Evolutionary conservation across 2,329 filamentous ascomycete genomes (phyloP), one percentile per base, ranked within the genome.

Genomic region (Pochonia chlamydosporia): DNA sequence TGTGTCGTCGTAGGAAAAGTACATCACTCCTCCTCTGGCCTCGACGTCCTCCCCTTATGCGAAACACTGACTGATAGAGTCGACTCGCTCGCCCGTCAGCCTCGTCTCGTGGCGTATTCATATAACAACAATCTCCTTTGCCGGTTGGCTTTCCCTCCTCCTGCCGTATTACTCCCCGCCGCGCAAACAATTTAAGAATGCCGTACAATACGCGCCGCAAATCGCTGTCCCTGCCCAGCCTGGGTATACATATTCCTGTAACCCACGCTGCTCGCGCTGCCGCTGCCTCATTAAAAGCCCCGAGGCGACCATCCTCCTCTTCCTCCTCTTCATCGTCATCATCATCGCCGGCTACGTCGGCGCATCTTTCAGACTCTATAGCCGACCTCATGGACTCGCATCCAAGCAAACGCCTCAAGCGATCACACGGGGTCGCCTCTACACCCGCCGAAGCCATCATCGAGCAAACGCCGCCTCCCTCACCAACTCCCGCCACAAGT

Each of bases 141-240:
- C 16, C 35, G 18, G 8, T 13, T 5, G 18, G 2, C 5, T 13
- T 23, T 23, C 5, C 35, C 7, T 23, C n/a, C 14, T 39, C 20
- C 20, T 11, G 8, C 16, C 7, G n/a, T 39, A 13, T 23, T 24
- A 3, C 13, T 10, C 3, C 3, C 10, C 5, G 16, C 9, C 13
- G 23, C 40, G 20, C 40, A 30, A 40, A 20, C 31, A 25, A 24
- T 4, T 52, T 51, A 54, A 57, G 43, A 52, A 96, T 96, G 89
- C 87, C 86, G 63, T 96, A 96, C 78, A 96, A 96, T 70, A 97
- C 92, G 57, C 87, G 92, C 71, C 85, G 91, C 69, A 97, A 97
- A 76, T 96, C 90, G 63, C 75, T 99, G 56, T 96, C 91, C 53
- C 76, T 97, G 62, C 87, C 89, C 51, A 95, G 90, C 56, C 79